Evolutionary conservation across 495 filamentous ascomycete species (phyloP), one percentile per base, ranked within the genome.

Genomic region (Chaetomium tenue): DNA sequence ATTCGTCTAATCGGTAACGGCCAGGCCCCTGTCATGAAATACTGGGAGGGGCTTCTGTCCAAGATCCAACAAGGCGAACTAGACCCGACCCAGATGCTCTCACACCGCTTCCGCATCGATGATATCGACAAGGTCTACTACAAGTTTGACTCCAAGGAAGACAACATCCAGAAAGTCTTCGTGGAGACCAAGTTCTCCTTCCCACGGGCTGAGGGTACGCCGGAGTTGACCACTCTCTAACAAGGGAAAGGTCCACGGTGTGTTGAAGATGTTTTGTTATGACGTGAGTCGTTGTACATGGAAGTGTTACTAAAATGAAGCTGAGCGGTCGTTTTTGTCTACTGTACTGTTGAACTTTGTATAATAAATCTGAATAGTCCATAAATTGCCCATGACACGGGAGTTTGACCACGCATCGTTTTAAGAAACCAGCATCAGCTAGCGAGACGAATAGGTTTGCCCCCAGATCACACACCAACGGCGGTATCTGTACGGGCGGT

Each of bases 1-100:
- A 87, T 96, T 66, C 85, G 86, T 1, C 81, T 96, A 18, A 89
- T 90, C 63, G 90, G 92, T 51, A 91, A 91, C 70, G 91, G 92
- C 3, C 92, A 96, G 72, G 88, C 90, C 0, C 91, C 90, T 0
- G 91, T 95, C 6, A 90, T 93, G 50, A 84, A 84, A 60, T 94
- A 96, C 76, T 96, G 90, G 91, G 78, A 89, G 25, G 79, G 90
- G 1, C 76, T 95, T 26, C 79, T 93, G 59, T 72, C 83, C 56
- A 86, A 85, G 81, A 89, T 96, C 60, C 81, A 86, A 70, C 74
- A 74, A 3, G 84, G 86, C n/a, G 79, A 89, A 61, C 87, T 95
- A 51, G 86, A 96, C 59, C 91, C 91, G 0, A 74, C 87, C 5
- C 85, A 88, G 71, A 95, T 96, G 87, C 74, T 96, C 13, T 87